A percentile compares a stretch with the other conserved stretches of the same genome.
phyloP scores from a whole-genome alignment of 352 stramenopile genomes.

The Phytophthora litchii region DNA sequence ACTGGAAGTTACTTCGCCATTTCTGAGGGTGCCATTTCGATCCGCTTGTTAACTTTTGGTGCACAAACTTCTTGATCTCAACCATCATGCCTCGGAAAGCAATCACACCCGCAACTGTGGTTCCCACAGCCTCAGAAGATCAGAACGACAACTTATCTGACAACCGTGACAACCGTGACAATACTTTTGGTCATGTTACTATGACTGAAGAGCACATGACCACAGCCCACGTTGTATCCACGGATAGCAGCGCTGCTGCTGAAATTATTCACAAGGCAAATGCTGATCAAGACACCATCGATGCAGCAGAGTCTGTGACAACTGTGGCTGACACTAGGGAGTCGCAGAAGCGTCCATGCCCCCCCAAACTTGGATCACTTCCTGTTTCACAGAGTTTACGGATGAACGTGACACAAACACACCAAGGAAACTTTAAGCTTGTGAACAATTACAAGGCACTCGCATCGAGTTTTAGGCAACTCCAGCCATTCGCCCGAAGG shows the following conservation, averaged over 20 bases:
- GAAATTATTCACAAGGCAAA: neutral
- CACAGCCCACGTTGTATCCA: no score
- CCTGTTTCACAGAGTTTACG: conserved; percentile 10
- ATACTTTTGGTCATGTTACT: no score
- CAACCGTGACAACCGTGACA: no score
- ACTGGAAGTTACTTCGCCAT: no score
- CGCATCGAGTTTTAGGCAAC: conserved; percentile 44
- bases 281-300: neutral
- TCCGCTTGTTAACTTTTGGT: no score
- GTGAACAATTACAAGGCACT: conserved; percentile 59
- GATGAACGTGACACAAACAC: conserved; percentile 7
- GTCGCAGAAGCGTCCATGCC: neutral
- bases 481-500: conserved; percentile 50
- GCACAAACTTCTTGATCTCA: no score
- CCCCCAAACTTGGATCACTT: conserved; percentile 1
- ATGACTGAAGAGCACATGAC: no score
- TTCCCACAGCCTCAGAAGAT: no score
- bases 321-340: neutral
- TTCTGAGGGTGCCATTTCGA: no score
- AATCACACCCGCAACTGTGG: no score
- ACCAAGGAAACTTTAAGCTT: conserved; percentile 18
- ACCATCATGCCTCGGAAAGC: no score
- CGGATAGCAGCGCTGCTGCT: neutral
- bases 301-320: neutral
- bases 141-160: no score